Evolutionary conservation across 768 basidiomycete species (phyloP).

Genomic region (Mrakia frigida): DNA sequence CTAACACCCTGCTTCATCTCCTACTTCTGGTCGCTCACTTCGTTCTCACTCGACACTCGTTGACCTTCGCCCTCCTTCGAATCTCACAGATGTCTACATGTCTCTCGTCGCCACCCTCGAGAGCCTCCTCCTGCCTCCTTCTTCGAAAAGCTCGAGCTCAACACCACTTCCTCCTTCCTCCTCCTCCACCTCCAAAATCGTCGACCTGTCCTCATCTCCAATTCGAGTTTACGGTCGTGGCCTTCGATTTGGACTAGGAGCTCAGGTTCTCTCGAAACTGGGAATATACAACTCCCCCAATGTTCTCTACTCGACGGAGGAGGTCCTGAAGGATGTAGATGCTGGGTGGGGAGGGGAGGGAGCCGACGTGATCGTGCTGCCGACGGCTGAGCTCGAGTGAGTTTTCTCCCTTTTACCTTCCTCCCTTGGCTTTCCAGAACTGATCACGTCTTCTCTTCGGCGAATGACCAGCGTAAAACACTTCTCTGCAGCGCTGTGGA

Average conservation of each 20-base stretch:
- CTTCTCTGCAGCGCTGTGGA: constrained; percentile 12
- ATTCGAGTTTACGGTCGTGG: neutral
- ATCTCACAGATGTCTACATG: constrained; percentile 19
- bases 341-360: constrained; percentile 17
- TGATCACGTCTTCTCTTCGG: neutral
- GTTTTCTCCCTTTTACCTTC: neutral
- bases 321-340: neutral
- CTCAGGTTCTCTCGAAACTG: neutral
- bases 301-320: neutral
- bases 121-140: neutral
- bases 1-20: too few relatives aligned
- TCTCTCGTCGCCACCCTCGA: constrained; percentile 15
- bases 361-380: constrained; percentile 9
- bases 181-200: neutral
- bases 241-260: neutral
- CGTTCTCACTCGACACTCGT: too few relatives aligned
- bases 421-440: neutral
- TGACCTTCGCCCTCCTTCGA: neutral
- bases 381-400: constrained; percentile 27
- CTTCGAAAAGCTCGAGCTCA: neutral
- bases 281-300: neutral
- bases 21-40: too few relatives aligned
- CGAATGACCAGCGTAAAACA: neutral
- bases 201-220: neutral
- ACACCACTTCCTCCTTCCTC: too few relatives aligned